These are phyloP conservation scores for Mycosarcoma mackinlayi DNA, from an alignment of 1,284 basidiomycete genomes.

Conservation along the genomic window DNA sequence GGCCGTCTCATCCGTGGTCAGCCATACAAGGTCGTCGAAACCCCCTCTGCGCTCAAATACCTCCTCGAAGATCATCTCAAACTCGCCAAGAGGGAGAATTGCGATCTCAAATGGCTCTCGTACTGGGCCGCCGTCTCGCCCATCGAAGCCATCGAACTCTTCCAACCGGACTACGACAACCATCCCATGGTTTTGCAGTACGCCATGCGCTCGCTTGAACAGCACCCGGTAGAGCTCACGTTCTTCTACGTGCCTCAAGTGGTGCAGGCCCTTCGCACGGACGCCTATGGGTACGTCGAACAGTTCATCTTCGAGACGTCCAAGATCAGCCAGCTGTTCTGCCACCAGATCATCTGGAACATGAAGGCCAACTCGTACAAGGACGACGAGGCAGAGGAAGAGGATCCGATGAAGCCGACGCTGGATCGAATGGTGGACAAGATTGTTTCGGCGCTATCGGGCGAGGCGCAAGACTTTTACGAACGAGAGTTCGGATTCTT, in stretches of 20 bases:
- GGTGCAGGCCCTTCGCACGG: slow-evolving; percentile 90
- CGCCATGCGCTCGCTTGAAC: slow-evolving; percentile 92
- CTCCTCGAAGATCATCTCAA: slow-evolving; percentile 86
- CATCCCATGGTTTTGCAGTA: slow-evolving; percentile 93
- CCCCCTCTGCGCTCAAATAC: slow-evolving; percentile 82
- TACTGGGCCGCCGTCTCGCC: slow-evolving; percentile 91
- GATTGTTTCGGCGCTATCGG: slow-evolving; percentile 86
- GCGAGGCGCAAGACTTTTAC: slow-evolving; percentile 90
- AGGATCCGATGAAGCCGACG: slow-evolving; percentile 92
- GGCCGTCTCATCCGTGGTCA: slow-evolving; percentile 79
- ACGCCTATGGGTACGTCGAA: slow-evolving; percentile 84
- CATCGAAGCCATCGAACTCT: slow-evolving; percentile 70
- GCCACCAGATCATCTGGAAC: slow-evolving; percentile 99
- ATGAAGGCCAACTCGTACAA: slow-evolving; percentile 99
- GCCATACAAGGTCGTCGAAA: slow-evolving; percentile 78
- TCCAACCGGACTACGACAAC: slow-evolving; percentile 71
- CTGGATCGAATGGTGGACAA: slow-evolving; percentile 87
- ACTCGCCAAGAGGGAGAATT: slow-evolving; percentile 71
- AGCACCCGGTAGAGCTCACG: slow-evolving; percentile 91
- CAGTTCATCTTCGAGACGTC: slow-evolving; percentile 97
- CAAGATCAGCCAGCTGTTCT: slow-evolving; percentile 96
- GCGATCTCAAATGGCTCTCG: slow-evolving; percentile 76
- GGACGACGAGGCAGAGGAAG: slow-evolving; percentile 79
- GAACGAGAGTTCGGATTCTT: slow-evolving; percentile 97
- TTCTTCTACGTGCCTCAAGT: slow-evolving; percentile 99